Evolutionary conservation across 352 stramenopile species (phyloP).

Genomic region (Pseudoperonospora humuli): DNA sequence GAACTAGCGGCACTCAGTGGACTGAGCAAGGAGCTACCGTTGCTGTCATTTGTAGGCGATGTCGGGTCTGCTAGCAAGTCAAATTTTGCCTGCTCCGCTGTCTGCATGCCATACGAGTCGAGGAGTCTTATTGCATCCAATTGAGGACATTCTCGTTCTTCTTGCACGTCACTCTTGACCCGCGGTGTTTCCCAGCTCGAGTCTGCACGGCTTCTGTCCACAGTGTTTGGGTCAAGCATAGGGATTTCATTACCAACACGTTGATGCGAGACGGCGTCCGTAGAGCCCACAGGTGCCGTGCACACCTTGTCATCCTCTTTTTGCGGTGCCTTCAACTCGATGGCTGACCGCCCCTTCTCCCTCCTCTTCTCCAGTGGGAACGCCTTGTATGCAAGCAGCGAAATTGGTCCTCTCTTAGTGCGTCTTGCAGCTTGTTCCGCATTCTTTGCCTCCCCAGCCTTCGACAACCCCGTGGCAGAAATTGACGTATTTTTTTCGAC

Average conservation of each 20-base stretch:
- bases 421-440: conserved; percentile 2
- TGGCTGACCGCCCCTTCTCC: conserved; percentile 12
- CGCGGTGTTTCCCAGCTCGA: conserved; percentile 31
- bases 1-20: conserved; percentile 1
- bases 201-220: conserved; percentile 30
- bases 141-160: conserved; percentile 3
- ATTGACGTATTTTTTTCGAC: conserved; percentile 7
- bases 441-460: not conserved
- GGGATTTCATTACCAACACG: conserved; percentile 19
- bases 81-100: conserved; percentile 10
- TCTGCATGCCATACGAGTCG: conserved; percentile 10
- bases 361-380: conserved; percentile 24
- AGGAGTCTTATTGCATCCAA: conserved; percentile 8
- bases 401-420: conserved; percentile 14
- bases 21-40: conserved; percentile 6
- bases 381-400: conserved; percentile 17
- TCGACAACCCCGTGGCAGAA: not conserved
- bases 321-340: conserved; percentile 6
- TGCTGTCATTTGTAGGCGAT: conserved; percentile 2
- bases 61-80: conserved; percentile 1
- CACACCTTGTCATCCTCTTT: conserved; percentile 4
- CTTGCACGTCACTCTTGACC: not conserved
- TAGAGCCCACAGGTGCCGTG: conserved; percentile 6
- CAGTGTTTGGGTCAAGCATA: conserved; percentile 26
- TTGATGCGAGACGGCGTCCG: not conserved